Evolutionary conservation across 2,329 filamentous ascomycete species (phyloP).

Genomic region (Botryosphaeria dothidea): DNA sequence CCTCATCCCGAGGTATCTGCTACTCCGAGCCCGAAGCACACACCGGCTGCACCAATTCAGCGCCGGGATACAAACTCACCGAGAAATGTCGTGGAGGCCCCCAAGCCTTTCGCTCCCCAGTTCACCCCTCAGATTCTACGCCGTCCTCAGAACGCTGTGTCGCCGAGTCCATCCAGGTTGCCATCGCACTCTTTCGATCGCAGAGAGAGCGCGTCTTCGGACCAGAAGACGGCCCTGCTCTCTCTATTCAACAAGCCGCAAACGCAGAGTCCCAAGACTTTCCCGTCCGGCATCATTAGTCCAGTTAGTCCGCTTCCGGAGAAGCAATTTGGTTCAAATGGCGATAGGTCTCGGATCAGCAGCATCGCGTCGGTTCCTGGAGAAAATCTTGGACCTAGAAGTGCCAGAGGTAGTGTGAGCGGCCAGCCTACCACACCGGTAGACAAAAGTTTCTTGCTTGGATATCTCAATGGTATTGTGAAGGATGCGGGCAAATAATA

Average conservation of each 20-base stretch:
- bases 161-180: conserved; percentile 5
- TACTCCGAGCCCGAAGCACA: conserved; percentile 21
- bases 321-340: conserved; percentile 24
- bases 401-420: neutral
- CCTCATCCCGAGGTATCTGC: neutral
- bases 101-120: conserved; percentile 26
- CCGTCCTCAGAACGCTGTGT: conserved; percentile 29
- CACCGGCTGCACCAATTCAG: conserved; percentile 30
- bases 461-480: conserved; percentile 65
- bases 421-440: conserved; percentile 49
- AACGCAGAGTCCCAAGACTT: conserved; percentile 26
- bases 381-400: conserved; percentile 3
- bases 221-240: conserved; percentile 38
- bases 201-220: conserved; percentile 29
- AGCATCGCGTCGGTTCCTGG: conserved; percentile 27
- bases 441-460: conserved; percentile 74
- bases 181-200: conserved; percentile 26
- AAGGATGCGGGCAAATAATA: conserved; percentile 32
- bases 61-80: conserved; percentile 30
- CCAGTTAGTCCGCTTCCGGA: conserved; percentile 38
- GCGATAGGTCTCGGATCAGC: conserved; percentile 34
- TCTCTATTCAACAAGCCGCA: conserved; percentile 37
- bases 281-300: conserved; percentile 38
- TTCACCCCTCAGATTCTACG: conserved; percentile 40
- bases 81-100: conserved; percentile 16